Percentiles rank a stretch among this genome's conserved stretches.
Evolutionary conservation across 2,329 filamentous ascomycete genomes (phyloP).

Genomic region (Lachnum nothofagi): DNA sequence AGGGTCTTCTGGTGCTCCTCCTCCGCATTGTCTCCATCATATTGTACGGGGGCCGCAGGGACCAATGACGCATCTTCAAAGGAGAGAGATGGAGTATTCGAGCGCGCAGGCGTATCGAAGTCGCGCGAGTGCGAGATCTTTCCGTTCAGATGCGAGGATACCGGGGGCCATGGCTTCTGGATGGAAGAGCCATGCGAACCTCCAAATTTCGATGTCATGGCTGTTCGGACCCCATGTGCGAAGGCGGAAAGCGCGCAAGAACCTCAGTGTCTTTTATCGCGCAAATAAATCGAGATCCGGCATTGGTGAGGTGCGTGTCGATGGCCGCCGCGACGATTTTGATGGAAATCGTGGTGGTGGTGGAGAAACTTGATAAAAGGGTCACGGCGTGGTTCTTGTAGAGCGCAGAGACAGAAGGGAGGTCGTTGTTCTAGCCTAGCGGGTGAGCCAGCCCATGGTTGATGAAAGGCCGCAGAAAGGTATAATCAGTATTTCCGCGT

Average conservation of each 20-base stretch:
- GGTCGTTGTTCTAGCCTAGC: too few relatives aligned
- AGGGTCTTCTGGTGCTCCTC: conserved; percentile 66
- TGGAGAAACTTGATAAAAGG: too few relatives aligned
- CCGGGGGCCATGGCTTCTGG: conserved; percentile 54
- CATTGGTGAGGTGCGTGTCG: too few relatives aligned
- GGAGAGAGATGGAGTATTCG: conserved; percentile 26
- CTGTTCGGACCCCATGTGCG: conserved; percentile 10
- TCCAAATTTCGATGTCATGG: conserved; percentile 26
- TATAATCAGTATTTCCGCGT: too few relatives aligned
- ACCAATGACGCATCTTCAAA: conserved; percentile 38
- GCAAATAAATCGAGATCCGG: too few relatives aligned
- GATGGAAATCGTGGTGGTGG: too few relatives aligned
- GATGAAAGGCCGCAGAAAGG: too few relatives aligned
- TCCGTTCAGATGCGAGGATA: conserved; percentile 46
- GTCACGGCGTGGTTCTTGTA: too few relatives aligned
- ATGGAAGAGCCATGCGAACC: conserved; percentile 15
- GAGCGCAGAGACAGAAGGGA: too few relatives aligned
- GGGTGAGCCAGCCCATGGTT: too few relatives aligned
- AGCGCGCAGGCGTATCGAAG: conserved; percentile 50
- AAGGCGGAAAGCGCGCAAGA: conserved; percentile 9
- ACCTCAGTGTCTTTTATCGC: too few relatives aligned
- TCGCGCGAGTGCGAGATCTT: conserved; percentile 48
- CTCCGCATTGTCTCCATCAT: conserved; percentile 51
- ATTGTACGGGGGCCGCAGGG: conserved; percentile 42
- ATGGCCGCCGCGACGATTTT: not conserved